Evolutionary conservation across 768 basidiomycete genomes (phyloP).

Genomic region (Rubroboletus satanas): DNA sequence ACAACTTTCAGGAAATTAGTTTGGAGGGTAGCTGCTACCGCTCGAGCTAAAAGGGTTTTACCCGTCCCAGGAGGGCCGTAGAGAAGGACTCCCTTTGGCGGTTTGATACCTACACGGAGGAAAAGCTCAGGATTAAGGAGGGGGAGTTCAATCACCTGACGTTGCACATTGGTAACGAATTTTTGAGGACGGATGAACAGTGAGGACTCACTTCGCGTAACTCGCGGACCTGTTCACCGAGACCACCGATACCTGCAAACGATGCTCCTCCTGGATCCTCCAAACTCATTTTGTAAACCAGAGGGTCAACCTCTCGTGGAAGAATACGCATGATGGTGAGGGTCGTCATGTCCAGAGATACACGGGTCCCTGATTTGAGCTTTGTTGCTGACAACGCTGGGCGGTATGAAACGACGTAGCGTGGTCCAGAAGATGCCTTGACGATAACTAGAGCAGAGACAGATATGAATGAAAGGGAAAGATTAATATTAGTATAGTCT

Average conservation of each 20-base stretch:
- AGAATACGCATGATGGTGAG: conserved; percentile 98
- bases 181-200: background rate
- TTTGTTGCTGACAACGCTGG: conserved; percentile 88
- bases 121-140: conserved; percentile 93
- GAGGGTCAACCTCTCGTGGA: conserved; percentile 94
- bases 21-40: conserved; percentile 90
- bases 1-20: conserved; percentile 99
- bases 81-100: conserved; percentile 92
- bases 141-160: conserved; percentile 91
- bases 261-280: conserved; percentile 95
- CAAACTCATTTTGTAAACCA: conserved; percentile 99
- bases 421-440: conserved; percentile 96
- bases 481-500: conserved; percentile 27
- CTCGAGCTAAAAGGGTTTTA: conserved; percentile 91
- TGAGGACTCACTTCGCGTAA: conserved; percentile 71
- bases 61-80: conserved; percentile 97
- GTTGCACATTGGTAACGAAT: background rate
- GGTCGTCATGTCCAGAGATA: conserved; percentile 99
- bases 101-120: conserved; percentile 91
- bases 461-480: background rate
- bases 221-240: conserved; percentile 95
- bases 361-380: conserved; percentile 90
- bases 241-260: conserved; percentile 95
- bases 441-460: conserved; percentile 71
- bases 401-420: conserved; percentile 97